A percentile compares a stretch with the other conserved stretches of the same genome.
Evolutionary conservation across 1,284 basidiomycete genomes (phyloP).

Genomic region (Cryptococcus jaspeensis): DNA sequence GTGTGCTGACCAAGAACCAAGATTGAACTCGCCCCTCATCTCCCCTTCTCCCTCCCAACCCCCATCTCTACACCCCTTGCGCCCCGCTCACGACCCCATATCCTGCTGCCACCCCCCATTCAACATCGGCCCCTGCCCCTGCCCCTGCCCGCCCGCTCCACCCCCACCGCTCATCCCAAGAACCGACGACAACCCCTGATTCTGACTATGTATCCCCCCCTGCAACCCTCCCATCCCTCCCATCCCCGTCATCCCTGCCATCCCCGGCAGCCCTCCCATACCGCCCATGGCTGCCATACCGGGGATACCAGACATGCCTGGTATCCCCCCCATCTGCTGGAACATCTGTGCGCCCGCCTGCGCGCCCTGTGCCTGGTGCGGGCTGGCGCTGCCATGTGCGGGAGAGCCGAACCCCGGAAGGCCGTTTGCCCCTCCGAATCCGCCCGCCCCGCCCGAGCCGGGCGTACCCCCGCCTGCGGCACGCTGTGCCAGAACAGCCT

Average conservation of each 20-base stretch:
- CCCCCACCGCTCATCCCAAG: slow-evolving; percentile 1
- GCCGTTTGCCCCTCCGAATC: not conserved
- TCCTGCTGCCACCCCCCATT: not conserved
- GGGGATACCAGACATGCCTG: not conserved
- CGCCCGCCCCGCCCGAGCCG: not conserved
- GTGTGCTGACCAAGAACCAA: too few species aligned
- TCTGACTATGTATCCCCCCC: slow-evolving; percentile 30
- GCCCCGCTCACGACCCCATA: too few species aligned
- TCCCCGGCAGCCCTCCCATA: not conserved
- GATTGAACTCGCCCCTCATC: too few species aligned
- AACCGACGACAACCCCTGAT: slow-evolving; percentile 59
- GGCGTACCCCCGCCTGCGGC: not conserved
- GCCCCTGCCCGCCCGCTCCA: not conserved
- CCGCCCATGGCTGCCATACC: too few species aligned
- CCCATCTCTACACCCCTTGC: too few species aligned
- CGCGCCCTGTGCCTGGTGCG: not conserved
- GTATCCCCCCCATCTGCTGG: not conserved
- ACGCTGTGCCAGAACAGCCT: too few species aligned
- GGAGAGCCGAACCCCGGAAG: not conserved
- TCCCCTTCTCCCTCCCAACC: too few species aligned
- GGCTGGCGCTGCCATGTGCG: not conserved
- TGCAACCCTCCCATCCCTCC: not conserved
- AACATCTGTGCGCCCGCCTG: not conserved
- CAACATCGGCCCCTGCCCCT: slow-evolving; percentile 5
- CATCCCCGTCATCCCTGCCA: not conserved